Percentiles rank a stretch among this genome's conserved stretches.
These are phyloP conservation scores for Ballota nigra DNA, from an alignment of 257 asterid species.

Conservation along the genomic window DNA sequence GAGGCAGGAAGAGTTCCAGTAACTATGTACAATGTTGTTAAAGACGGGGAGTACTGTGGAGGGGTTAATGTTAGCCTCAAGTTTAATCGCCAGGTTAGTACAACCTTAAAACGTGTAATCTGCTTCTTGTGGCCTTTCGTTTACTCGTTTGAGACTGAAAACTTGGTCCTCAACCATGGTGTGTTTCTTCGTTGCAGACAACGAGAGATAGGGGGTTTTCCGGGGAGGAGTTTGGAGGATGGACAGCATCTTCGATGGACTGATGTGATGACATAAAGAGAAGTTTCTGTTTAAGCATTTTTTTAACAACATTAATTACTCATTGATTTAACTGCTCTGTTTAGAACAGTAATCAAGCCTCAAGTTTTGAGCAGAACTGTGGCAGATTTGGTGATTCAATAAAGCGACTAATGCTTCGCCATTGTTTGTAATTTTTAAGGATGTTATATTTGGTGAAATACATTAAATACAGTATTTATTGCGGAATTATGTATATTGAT, in stretches of 20 bases:
- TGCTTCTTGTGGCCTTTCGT: background rate
- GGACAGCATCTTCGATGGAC: constrained; percentile 35
- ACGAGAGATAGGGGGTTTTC: constrained; percentile 22
- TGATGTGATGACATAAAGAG: constrained; percentile 16
- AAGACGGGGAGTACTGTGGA: constrained; percentile 57
- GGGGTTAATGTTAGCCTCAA: constrained; percentile 63
- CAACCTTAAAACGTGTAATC: background rate
- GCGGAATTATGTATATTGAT: background rate
- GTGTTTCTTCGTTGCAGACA: constrained; percentile 24
- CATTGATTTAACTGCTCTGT: background rate
- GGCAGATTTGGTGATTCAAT: constrained; percentile 6
- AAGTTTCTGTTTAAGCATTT: constrained; percentile 14
- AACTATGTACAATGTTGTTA: constrained; percentile 54
- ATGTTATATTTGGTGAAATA: background rate
- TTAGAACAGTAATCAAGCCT: constrained; percentile 6
- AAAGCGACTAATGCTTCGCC: background rate
- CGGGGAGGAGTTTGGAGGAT: constrained; percentile 43
- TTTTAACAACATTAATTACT: background rate
- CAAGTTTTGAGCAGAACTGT: background rate
- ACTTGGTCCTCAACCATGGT: background rate
- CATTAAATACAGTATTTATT: background rate
- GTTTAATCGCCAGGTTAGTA: constrained; percentile 45
- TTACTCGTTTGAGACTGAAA: background rate
- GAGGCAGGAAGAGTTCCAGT: constrained; percentile 42
- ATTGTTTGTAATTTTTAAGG: background rate